phyloP scores from a whole-genome alignment of 2,329 filamentous ascomycete species.

The Colletotrichum plurivorum region DNA sequence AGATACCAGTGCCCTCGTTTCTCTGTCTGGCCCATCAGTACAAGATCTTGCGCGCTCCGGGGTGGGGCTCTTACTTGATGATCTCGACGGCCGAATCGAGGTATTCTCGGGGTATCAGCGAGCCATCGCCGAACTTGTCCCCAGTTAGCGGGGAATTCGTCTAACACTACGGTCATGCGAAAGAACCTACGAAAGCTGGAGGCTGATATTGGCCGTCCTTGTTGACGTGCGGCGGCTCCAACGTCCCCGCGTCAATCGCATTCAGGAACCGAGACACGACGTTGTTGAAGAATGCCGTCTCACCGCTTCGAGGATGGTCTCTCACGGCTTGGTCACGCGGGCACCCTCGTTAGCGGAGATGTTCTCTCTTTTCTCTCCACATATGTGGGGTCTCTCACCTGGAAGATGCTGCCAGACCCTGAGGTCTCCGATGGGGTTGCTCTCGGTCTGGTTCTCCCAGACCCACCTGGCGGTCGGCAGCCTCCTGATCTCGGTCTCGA shows the following conservation, averaged over 20 bases:
- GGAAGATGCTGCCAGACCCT: slow-evolving; percentile 44
- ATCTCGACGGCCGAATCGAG: slow-evolving; percentile 45
- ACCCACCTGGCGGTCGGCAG: slow-evolving; percentile 44
- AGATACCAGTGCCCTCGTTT: slow-evolving; percentile 33
- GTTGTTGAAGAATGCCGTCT: slow-evolving; percentile 46
- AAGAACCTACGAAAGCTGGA: slow-evolving; percentile 42
- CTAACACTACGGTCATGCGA: background rate
- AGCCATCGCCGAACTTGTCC: slow-evolving; percentile 44
- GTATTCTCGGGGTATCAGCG: slow-evolving; percentile 44
- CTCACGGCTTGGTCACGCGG: slow-evolving; percentile 35
- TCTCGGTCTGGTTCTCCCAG: slow-evolving; percentile 44
- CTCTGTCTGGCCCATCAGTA: slow-evolving; percentile 11
- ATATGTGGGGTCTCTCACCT: slow-evolving; percentile 20
- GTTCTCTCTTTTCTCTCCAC: too few relatives aligned
- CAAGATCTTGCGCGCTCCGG: background rate
- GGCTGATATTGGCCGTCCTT: slow-evolving; percentile 41
- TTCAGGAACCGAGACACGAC: slow-evolving; percentile 45
- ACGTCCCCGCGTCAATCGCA: slow-evolving; percentile 38
- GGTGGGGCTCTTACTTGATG: slow-evolving; percentile 33
- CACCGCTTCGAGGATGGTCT: slow-evolving; percentile 42
- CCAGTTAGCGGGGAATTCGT: too few relatives aligned
- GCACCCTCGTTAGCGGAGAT: background rate
- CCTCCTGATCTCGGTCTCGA: slow-evolving; percentile 44
- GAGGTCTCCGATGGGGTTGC: slow-evolving; percentile 43
- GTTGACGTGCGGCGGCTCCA: slow-evolving; percentile 42